phyloP scores from a whole-genome alignment of 225 moss, liverwort and hornwort species.

The Physcomitrellopsis africana region DNA sequence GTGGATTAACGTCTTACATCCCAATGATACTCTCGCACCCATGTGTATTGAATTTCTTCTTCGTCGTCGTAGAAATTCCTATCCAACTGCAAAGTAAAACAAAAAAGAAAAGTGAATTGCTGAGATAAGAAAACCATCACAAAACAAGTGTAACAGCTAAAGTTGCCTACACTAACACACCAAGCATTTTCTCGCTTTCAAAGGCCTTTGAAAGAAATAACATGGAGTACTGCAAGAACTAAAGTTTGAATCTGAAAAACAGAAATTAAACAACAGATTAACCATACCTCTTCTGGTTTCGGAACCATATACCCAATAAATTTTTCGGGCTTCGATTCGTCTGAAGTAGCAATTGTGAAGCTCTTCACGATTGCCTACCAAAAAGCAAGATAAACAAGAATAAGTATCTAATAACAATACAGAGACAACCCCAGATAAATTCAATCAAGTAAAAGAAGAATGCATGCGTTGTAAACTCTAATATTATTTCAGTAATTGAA shows the following conservation, averaged over 20 bases:
- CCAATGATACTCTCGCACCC: slow-evolving; percentile 99
- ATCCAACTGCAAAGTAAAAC: slow-evolving; percentile 60
- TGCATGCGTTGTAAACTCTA: background rate
- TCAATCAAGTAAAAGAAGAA: background rate
- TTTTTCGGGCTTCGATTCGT: slow-evolving; percentile 76
- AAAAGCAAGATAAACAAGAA: slow-evolving; percentile 13
- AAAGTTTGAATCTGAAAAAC: too few relatives aligned
- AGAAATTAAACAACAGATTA: too few relatives aligned
- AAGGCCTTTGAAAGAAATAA: slow-evolving; percentile 2
- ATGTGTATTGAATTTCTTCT: slow-evolving; percentile 79
- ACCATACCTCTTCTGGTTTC: slow-evolving; percentile 87
- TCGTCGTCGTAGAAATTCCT: slow-evolving; percentile 88
- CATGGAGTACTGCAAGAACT: background rate
- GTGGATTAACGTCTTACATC: slow-evolving; percentile 66
- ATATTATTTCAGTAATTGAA: background rate
- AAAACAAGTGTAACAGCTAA: background rate
- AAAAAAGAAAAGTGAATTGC: slow-evolving; percentile 10
- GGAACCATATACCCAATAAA: slow-evolving; percentile 98
- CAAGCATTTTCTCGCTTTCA: background rate
- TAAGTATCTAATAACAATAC: background rate
- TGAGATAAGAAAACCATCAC: slow-evolving; percentile 5
- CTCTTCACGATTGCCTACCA: slow-evolving; percentile 89
- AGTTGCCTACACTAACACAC: background rate
- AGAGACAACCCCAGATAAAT: background rate
- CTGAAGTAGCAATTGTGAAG: slow-evolving; percentile 57